A percentile compares a stretch with the other conserved stretches of the same genome.
Evolutionary conservation across 768 basidiomycete species (phyloP).

Genomic region (Boletellus ananiceps): DNA sequence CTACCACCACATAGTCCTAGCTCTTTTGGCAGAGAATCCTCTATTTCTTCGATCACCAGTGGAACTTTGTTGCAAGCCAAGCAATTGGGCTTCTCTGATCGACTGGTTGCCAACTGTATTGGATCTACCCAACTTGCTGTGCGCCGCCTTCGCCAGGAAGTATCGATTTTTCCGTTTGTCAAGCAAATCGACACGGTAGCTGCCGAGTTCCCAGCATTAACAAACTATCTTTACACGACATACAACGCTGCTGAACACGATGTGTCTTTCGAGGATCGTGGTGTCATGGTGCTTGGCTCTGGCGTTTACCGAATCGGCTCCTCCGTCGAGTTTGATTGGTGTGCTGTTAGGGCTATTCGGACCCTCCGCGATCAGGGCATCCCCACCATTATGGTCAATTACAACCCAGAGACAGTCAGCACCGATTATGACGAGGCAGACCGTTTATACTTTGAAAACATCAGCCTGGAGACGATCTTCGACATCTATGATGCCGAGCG

Average conservation of each 20-base stretch:
- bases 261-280: constrained; percentile 81
- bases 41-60: constrained; percentile 57
- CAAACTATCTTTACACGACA: constrained; percentile 97
- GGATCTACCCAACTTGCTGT: constrained; percentile 92
- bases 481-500: constrained; percentile 94
- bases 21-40: constrained; percentile 45
- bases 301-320: constrained; percentile 99
- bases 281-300: constrained; percentile 96
- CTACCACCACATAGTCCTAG: not conserved
- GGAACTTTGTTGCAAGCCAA: constrained; percentile 76
- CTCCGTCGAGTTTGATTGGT: constrained; percentile 99
- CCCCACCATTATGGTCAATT: constrained; percentile 98
- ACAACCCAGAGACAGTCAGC: constrained; percentile 98
- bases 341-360: constrained; percentile 94
- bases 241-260: constrained; percentile 98
- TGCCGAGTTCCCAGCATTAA: constrained; percentile 97
- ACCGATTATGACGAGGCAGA: constrained; percentile 99
- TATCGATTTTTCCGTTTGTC: constrained; percentile 80
- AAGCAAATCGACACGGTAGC: constrained; percentile 99
- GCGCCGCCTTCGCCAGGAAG: constrained; percentile 83
- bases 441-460: constrained; percentile 97
- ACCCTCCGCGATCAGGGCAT: constrained; percentile 93
- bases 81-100: constrained; percentile 94
- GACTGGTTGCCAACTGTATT: constrained; percentile 78
- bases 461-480: constrained; percentile 91